Conservation (phyloP, 192 early-diverging fungal species). For the Paraglomus brasilianum region DNA sequence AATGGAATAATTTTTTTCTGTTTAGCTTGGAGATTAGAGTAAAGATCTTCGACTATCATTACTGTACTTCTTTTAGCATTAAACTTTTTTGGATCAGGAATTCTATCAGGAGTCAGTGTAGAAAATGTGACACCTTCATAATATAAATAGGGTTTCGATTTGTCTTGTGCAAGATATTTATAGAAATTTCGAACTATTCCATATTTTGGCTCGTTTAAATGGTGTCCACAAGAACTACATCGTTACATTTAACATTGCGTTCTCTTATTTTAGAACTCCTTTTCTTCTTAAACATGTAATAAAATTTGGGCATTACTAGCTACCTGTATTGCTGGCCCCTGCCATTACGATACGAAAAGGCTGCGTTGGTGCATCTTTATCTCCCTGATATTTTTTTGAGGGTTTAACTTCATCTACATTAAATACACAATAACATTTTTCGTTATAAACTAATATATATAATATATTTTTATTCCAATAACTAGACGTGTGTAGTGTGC, state of each 20-base stretch:
- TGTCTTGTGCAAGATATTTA: slow-evolving; percentile 28
- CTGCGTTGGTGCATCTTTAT: slow-evolving; percentile 9
- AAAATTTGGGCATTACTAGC: slow-evolving; percentile 21
- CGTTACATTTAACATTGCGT: slow-evolving; percentile 27
- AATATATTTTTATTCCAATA: slow-evolving; percentile 22
- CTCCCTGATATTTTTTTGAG: slow-evolving; percentile 1
- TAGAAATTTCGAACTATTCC: slow-evolving; percentile 19
- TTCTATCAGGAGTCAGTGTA: slow-evolving; percentile 18
- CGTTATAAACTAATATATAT: slow-evolving; percentile 17
- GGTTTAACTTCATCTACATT: neutral
- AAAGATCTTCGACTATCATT: slow-evolving; percentile 24
- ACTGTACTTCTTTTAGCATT: slow-evolving; percentile 30
- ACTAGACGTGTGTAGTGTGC: too few relatives aligned
- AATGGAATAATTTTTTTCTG: slow-evolving; percentile 31
- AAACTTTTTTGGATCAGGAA: slow-evolving; percentile 26
- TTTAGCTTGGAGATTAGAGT: slow-evolving; percentile 15
- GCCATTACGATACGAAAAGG: slow-evolving; percentile 25
- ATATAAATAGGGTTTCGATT: slow-evolving; percentile 15
- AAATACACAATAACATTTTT: neutral
- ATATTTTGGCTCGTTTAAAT: slow-evolving; percentile 27
- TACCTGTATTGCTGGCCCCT: slow-evolving; percentile 26
- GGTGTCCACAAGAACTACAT: slow-evolving; percentile 19
- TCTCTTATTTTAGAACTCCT: slow-evolving; percentile 3
- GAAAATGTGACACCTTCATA: slow-evolving; percentile 23
- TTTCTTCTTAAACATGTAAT: slow-evolving; percentile 26